These are phyloP conservation scores for Leccinum barrowsii DNA, from an alignment of 768 basidiomycete genomes.

Conservation along the genomic window DNA sequence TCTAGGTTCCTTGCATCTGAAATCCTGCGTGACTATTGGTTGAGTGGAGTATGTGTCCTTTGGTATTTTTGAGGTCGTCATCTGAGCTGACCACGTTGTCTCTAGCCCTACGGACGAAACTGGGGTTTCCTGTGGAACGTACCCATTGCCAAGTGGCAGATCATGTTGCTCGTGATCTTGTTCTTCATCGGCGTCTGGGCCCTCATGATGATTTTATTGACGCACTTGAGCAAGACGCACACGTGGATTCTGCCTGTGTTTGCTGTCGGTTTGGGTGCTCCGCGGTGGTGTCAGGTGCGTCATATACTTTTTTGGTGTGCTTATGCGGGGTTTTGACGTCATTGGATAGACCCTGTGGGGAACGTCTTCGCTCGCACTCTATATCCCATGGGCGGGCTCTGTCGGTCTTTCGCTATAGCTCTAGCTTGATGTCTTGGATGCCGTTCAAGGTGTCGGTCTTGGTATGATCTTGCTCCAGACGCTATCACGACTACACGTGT, in stretches of 20 bases:
- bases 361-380: constrained; percentile 87
- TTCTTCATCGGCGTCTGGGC: constrained; percentile 94
- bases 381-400: constrained; percentile 88
- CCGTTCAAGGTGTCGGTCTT: constrained; percentile 90
- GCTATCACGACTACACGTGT: constrained; percentile 88
- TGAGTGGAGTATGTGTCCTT: constrained; percentile 64
- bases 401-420: constrained; percentile 89
- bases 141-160: constrained; percentile 79
- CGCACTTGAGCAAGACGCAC: constrained; percentile 86
- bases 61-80: background rate
- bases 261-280: constrained; percentile 91
- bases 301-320: background rate
- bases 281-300: constrained; percentile 86
- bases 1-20: constrained; percentile 84
- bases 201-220: constrained; percentile 67
- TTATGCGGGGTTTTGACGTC: background rate
- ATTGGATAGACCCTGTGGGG: constrained; percentile 81
- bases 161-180: constrained; percentile 67
- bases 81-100: constrained; percentile 10
- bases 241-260: constrained; percentile 95
- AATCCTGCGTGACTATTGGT: constrained; percentile 85
- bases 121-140: constrained; percentile 93
- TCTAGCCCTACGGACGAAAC: constrained; percentile 85
- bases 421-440: constrained; percentile 93
- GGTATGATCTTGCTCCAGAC: constrained; percentile 92